Evolutionary conservation across 2,329 filamentous ascomycete species (phyloP).

Genomic region (Ophiognomonia clavigignenti-juglandacearum): DNA sequence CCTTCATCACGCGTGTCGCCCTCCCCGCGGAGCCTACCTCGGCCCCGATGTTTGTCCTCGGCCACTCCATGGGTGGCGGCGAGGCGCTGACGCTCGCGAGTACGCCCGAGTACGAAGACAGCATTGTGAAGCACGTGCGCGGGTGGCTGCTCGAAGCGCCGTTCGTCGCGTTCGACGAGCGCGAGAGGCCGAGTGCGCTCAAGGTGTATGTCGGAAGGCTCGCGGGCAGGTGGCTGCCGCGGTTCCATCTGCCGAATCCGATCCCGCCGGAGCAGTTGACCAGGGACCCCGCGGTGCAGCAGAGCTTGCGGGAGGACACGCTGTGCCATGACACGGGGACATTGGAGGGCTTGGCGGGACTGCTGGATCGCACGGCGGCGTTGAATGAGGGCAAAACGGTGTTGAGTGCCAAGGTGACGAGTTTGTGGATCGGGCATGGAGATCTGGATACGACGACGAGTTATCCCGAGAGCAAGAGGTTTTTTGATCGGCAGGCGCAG

Average conservation of each 20-base stretch:
- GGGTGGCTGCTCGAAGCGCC: conserved; percentile 77
- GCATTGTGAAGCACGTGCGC: conserved; percentile 53
- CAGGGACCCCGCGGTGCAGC: conserved; percentile 60
- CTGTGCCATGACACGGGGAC: conserved; percentile 82
- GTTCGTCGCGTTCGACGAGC: conserved; percentile 67
- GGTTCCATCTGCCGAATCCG: conserved; percentile 60
- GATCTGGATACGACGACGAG: conserved; percentile 67
- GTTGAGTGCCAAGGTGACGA: conserved; percentile 50
- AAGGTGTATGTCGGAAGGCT: conserved; percentile 64
- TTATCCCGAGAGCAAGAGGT: conserved; percentile 59
- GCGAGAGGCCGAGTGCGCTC: conserved; percentile 56
- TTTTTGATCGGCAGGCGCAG: conserved; percentile 51
- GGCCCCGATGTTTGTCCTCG: conserved; percentile 75
- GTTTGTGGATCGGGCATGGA: conserved; percentile 72
- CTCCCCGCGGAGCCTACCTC: conserved; percentile 36
- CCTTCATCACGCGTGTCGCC: conserved; percentile 59
- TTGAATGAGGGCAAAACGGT: conserved; percentile 52
- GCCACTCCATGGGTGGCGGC: conserved; percentile 87
- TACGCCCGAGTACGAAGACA: conserved; percentile 43
- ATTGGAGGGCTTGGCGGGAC: conserved; percentile 69
- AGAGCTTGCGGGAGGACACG: conserved; percentile 58
- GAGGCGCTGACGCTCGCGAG: conserved; percentile 61
- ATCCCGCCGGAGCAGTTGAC: conserved; percentile 61
- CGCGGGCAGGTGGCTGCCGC: conserved; percentile 62
- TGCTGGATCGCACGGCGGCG: conserved; percentile 68